Evolutionary conservation across 495 filamentous ascomycete species (phyloP), one percentile per base, ranked within the genome.

Genomic region (Bacidia gigantensis): DNA sequence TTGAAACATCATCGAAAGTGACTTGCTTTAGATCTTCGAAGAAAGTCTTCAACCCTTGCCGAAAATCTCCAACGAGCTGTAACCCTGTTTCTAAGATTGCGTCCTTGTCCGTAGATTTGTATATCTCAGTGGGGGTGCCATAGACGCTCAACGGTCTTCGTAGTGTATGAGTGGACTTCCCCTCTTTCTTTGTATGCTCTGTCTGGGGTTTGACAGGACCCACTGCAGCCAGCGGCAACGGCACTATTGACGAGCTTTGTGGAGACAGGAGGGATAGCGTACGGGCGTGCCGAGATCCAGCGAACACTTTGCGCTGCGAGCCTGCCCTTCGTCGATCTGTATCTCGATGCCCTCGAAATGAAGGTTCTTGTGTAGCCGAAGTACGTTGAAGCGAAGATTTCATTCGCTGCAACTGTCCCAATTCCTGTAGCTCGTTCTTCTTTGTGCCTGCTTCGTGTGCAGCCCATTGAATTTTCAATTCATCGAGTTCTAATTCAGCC

Each of bases 1-100:
- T 26, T 10, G 29, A 79, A 11, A 78, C 85, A 65, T 97, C 92
- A 38, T 90, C 92, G 11, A 96, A 86, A 2, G 92, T 94, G 12
- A 87, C 92, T 67, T 98, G 92, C 56, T 88, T 75, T 23, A 98
- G 75, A 65, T 97, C 92, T 62, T 97, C 92, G 55, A 96, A 76
- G 64, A 97, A 98, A 12, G 87, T 95, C 87, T 87, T 92, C n/a
- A 97, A 69, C 0, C 92, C 92, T 39, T 89, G 80, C 56, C 82
- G 82, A 59, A 98, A 77, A 64, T 94, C 92, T 9, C 83, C 84
- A 2, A 92, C 90, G 64, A 97, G 85, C 63, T 94, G 86, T 61
- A 89, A 89, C 44, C 82, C 80, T 1, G 81, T 83, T 48, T 73
- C 75, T 53, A 86, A 60, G 26, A 86, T 62, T 12, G 70, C 69